Base-by-base conservation (phyloP, 352 stramenopile species). In the Phytophthora rubi region DNA sequence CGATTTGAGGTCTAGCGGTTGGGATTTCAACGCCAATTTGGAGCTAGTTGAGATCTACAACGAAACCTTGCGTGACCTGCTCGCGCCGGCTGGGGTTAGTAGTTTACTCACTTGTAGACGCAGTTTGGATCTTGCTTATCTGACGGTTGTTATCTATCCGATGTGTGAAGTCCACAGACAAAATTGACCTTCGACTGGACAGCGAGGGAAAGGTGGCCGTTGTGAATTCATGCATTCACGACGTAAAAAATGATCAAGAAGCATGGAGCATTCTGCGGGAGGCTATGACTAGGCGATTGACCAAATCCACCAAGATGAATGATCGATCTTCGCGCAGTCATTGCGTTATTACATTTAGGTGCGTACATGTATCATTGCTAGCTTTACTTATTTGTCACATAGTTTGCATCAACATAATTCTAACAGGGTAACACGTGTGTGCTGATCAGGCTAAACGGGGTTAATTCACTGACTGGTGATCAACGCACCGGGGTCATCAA, bases 41-140 rank as follows among this genome's bases (percentile, higher is more conserved):
- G 88, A 95, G 68, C 86, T 99, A 72, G 84, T 99, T 26, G 97
- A 99, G 80, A 98, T 99, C 54, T 99, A 99, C 86, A 99, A 99
- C 64, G 97, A 99, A 75, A 92, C 97, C 13, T 81, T 99, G 35
- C 82, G 91, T 9, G 97, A 99, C 64, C 66, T 99, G 39, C 77
- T 99, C 30, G 79, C 87, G 45, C 65, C 79, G n/a, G 59, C 52
- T 37, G 77, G 78, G 32, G 84, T 91, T 82, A 59, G 82, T 44
- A 15, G 12, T n/a, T 3, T 5, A 5, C 9, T 48, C 5, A 42
- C 15, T 8, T 12, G 33, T 39, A 48, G 18, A 21, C 6, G 6
- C 16, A 48, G 8, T 23, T 8, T 21, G 42, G 6, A 23, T 3
- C 6, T 48, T 48, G 42, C 16, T 48, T 15, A 18, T 53, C 44